Base-by-base conservation (phyloP, 805 yeast genomes). In the Yarrowia hollandica region DNA sequence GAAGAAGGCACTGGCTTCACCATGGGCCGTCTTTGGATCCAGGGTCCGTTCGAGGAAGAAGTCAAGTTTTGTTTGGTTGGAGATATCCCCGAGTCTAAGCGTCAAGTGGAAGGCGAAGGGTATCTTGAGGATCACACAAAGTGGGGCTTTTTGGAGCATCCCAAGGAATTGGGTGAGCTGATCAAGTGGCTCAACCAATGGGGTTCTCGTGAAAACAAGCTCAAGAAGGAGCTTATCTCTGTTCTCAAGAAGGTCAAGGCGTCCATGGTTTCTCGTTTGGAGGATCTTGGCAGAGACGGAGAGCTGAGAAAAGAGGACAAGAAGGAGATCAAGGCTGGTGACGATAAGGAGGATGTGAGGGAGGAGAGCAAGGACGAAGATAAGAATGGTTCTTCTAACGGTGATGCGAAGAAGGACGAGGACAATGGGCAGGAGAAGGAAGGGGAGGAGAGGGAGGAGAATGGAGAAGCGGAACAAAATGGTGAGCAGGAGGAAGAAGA, bases 1-100 rank as follows among this genome's bases (percentile, higher is more conserved):
- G 67, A 34, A 7, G 64, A 60, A 28, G 39, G 54, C 1, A 62
- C 50, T 6, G 65, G 57, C 0, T 90, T 86, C 66, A 76, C 86
- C 23, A 86, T 88, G 85, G 96, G 97, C 6, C 77, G 88, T 59
- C 68, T 91, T 15, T 90, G 96, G 94, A 79, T 94, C 2, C 97
- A 90, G 70, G 99, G 99, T 0, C 98, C 98, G 1, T 77, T 67
- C 2, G 76, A 74, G 25, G 84, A 80, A 16, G 80, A 79, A 16
- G 65, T 67, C 21, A 72, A 70, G 23, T 66, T 79, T 22, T 64
- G 69, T 16, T 14, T 60, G 15, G 28, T 30, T 4, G 56, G 31
- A n/a, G 46, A 31, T 7, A 34, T 33, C n/a, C 30, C 48, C 23
- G 84, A 86, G 66, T 74, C 88, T 44, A 89, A 88, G 67, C 64